A percentile compares a stretch with the other conserved stretches of the same genome.
Evolutionary conservation across 1,284 basidiomycete genomes (phyloP).

Genomic region (Ceratobasidium sp.): DNA sequence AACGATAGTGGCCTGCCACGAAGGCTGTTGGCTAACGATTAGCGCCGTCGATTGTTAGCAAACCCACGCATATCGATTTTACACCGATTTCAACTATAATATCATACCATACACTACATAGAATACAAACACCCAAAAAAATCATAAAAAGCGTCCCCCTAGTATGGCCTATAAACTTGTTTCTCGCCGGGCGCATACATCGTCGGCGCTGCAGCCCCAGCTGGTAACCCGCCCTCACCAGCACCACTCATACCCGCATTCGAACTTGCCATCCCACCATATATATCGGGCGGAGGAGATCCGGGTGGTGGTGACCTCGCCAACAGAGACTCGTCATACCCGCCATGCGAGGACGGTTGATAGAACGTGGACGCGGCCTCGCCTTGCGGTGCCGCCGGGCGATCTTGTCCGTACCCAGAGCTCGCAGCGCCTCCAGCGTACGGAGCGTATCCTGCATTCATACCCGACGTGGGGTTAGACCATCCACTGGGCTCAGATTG

Average conservation of each 20-base stretch:
- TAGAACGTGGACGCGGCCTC: conserved; percentile 6
- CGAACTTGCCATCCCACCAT: conserved; percentile 18
- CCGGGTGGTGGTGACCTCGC: neutral
- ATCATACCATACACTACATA: no score
- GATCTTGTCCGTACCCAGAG: neutral
- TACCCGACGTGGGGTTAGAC: neutral
- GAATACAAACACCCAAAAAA: no score
- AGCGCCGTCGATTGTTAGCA: no score
- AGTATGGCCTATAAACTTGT: neutral
- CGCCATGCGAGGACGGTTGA: conserved; percentile 7
- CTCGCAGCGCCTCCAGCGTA: neutral
- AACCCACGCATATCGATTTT: no score
- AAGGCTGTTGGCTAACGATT: no score
- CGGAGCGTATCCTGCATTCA: neutral
- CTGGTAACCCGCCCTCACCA: neutral
- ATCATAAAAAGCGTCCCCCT: no score
- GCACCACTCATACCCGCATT: neutral
- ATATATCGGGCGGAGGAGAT: conserved; percentile 8
- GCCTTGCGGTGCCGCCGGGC: neutral
- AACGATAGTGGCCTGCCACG: no score
- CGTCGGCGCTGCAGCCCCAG: no score
- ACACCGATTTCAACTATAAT: no score
- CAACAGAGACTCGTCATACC: neutral
- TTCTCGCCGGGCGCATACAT: conserved; percentile 9
- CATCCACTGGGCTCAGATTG: neutral